A percentile compares a stretch with the other conserved stretches of the same genome.
These are phyloP conservation scores for Plasmodium fragile DNA, from an alignment of 169 alveolate genomes.

Conservation along the genomic window DNA sequence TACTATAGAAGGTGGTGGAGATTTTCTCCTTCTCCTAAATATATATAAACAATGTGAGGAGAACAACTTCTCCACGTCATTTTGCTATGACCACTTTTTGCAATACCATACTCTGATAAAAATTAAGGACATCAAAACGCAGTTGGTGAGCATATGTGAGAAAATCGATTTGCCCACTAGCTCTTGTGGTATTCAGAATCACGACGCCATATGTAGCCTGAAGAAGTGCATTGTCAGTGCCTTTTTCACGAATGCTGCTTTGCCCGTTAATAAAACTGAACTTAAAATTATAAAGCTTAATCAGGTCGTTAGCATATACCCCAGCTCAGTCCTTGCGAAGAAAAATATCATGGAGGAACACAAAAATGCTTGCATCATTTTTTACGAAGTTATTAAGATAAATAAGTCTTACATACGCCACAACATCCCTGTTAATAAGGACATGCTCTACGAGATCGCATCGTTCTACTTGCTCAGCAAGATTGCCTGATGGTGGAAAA, in stretches of 20 bases:
- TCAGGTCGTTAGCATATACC: slow-evolving; percentile 73
- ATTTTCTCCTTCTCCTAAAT: slow-evolving; percentile 96
- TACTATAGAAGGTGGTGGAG: slow-evolving; percentile 97
- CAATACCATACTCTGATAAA: slow-evolving; percentile 96
- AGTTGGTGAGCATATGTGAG: slow-evolving; percentile 86
- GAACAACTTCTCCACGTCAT: slow-evolving; percentile 92
- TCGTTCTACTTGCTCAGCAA: slow-evolving; percentile 43
- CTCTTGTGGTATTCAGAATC: slow-evolving; percentile 75
- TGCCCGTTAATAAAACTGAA: slow-evolving; percentile 64
- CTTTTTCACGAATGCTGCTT: slow-evolving; percentile 65
- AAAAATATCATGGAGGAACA: slow-evolving; percentile 75
- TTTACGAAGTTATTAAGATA: slow-evolving; percentile 75
- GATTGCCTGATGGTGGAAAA: not conserved
- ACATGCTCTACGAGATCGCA: slow-evolving; percentile 60
- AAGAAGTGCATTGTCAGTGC: slow-evolving; percentile 74
- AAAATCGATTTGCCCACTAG: slow-evolving; percentile 85
- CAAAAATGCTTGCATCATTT: slow-evolving; percentile 48
- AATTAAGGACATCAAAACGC: slow-evolving; percentile 98
- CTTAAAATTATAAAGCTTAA: slow-evolving; percentile 63
- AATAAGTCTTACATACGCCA: slow-evolving; percentile 66
- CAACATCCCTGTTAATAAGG: slow-evolving; percentile 53
- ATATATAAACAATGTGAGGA: slow-evolving; percentile 99
- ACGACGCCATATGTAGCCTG: slow-evolving; percentile 39
- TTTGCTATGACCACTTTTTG: slow-evolving; percentile 98
- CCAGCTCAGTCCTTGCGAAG: slow-evolving; percentile 63